A percentile compares a stretch with the other conserved stretches of the same genome.
Evolutionary conservation across 768 basidiomycete genomes (phyloP).

Genomic region (Strobilomyces confusus): DNA sequence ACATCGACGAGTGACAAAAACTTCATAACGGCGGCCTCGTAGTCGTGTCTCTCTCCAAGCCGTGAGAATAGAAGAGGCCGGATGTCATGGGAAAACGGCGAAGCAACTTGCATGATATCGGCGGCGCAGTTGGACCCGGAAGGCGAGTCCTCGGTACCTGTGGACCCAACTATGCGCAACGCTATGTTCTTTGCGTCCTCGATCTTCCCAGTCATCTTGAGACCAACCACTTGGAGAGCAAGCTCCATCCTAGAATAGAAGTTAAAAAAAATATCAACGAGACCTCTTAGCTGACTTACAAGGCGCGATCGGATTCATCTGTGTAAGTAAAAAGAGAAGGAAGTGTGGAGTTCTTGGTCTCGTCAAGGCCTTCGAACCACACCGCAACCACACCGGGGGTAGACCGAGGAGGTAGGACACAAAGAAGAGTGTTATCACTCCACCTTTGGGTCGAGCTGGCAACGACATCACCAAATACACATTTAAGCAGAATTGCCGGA

Average conservation of each 20-base stretch:
- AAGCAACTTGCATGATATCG: conserved; percentile 54
- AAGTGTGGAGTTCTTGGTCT: conserved; percentile 49
- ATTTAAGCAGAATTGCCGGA: conserved; percentile 62
- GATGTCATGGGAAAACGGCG: conserved; percentile 46
- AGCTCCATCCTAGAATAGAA: conserved; percentile 76
- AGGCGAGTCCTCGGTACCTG: conserved; percentile 50
- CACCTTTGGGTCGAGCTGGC: conserved; percentile 86
- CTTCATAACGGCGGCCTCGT: conserved; percentile 74
- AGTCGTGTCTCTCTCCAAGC: conserved; percentile 53
- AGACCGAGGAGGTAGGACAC: conserved; percentile 79
- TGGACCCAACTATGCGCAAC: conserved; percentile 82
- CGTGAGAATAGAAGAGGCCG: conserved; percentile 55
- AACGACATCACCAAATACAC: conserved; percentile 79
- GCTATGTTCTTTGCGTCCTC: conserved; percentile 93
- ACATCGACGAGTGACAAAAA: conserved; percentile 78
- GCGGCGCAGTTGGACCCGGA: conserved; percentile 29
- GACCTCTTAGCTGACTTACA: conserved; percentile 49
- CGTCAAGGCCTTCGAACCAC: conserved; percentile 75
- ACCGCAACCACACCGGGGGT: conserved; percentile 85
- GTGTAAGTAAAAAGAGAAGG: conserved; percentile 83
- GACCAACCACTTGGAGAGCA: conserved; percentile 89
- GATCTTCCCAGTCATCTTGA: conserved; percentile 95
- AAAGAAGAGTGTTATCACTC: conserved; percentile 92
- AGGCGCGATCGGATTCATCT: conserved; percentile 82
- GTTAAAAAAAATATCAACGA: conserved; percentile 11